Conservation (phyloP, 345 rosid species). For the Lumnitzera racemosa region DNA sequence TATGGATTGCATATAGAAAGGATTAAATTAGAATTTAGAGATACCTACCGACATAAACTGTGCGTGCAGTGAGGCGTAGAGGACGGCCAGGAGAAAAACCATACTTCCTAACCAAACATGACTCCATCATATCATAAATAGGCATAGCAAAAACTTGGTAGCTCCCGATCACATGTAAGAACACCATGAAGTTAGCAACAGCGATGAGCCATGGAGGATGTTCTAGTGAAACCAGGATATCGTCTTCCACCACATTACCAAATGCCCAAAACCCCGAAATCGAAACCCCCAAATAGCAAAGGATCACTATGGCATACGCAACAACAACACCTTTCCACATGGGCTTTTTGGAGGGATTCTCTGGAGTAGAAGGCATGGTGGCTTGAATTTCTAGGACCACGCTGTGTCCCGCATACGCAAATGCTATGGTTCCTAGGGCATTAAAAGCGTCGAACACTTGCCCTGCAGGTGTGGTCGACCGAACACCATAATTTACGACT, state of each 20-base stretch:
- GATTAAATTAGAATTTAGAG: not conserved
- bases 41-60: slow-evolving; percentile 45
- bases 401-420: slow-evolving; percentile 71
- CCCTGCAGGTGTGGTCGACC: slow-evolving; percentile 32
- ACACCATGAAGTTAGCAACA: slow-evolving; percentile 49
- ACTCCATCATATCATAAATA: slow-evolving; percentile 66
- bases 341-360: slow-evolving; percentile 64
- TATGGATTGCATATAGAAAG: too few species aligned
- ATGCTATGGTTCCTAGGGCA: slow-evolving; percentile 69
- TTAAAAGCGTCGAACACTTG: slow-evolving; percentile 49
- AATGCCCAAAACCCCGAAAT: slow-evolving; percentile 45
- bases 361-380: slow-evolving; percentile 71
- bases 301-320: slow-evolving; percentile 56
- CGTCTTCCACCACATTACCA: slow-evolving; percentile 48
- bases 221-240: slow-evolving; percentile 51
- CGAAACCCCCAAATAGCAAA: slow-evolving; percentile 74
- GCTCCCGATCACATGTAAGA: slow-evolving; percentile 70
- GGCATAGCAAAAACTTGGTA: slow-evolving; percentile 78
- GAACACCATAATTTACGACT: slow-evolving; percentile 40
- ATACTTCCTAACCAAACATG: slow-evolving; percentile 40
- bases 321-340: slow-evolving; percentile 73
- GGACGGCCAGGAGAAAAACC: slow-evolving; percentile 27
- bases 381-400: slow-evolving; percentile 84
- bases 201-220: slow-evolving; percentile 65
- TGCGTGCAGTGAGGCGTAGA: slow-evolving; percentile 46